Evolutionary conservation across 345 rosid genomes (phyloP), one percentile per base, ranked within the genome.

Genomic region (Sisymbrium irio): DNA sequence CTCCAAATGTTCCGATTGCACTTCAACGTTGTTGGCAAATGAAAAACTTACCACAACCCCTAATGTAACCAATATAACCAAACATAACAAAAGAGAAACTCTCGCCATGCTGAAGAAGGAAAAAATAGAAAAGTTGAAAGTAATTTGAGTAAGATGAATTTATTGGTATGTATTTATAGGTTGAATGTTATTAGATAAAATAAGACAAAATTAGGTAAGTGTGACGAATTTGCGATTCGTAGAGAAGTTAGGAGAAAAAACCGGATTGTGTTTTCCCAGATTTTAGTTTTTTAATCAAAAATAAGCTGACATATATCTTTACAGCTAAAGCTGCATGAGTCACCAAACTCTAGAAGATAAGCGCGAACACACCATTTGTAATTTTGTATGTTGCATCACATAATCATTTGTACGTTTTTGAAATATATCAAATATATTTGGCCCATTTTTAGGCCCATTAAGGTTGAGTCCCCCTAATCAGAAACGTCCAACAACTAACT

Each of bases 1-100:
- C 49, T 71, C 76, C 22, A 40, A 0, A 62, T 62, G 15, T 63
- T 69, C 25, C 1, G 77, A 71, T 49, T 59, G 41, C 25, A 58
- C 68, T 57, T 64, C 77, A 33, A 3, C 12, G 62, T 63, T 51
- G 46, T 64, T 2, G 3, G 76, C 80, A 65, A 28, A 70, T 22
- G 80, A 68, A 50, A 57, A 69, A 74, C 54, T 62, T 36, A 63
- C 51, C 54, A 73, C 49, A 63, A 57, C 58, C 19, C 63, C 83
- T 62, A 71, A 59, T 35, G 83, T 69, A 62, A 68, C 45, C 46
- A 80, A 46, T 25, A 79, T 53, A 62, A 80, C 36, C 33, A 75
- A 66, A 58, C 64, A 63, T 39, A 77, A 45, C 18, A 74, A 55
- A 2, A 75, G 4, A 62, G 78, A 41, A 62, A 64, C 15, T 58